These are phyloP conservation scores for Eucalyptus sp. DNA, from an alignment of 345 rosid genomes.

Conservation along the genomic window DNA sequence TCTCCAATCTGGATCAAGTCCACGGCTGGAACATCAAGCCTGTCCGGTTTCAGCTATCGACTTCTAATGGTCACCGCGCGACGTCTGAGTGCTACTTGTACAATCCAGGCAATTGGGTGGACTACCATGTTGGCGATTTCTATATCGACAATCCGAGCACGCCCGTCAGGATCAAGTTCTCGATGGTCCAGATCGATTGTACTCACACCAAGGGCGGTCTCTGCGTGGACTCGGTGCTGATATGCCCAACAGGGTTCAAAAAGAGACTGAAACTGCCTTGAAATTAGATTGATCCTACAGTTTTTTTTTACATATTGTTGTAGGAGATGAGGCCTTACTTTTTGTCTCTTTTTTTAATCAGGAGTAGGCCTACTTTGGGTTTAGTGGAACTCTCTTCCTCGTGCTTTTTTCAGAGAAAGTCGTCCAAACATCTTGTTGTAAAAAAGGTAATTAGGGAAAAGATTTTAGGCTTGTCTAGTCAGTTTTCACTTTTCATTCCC, in stretches of 20 bases:
- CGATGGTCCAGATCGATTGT: slow-evolving; percentile 92
- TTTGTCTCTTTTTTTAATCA: not conserved
- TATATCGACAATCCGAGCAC: slow-evolving; percentile 22
- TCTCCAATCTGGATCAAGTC: slow-evolving; percentile 57
- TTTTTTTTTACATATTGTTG: not conserved
- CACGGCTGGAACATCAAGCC: slow-evolving; percentile 92
- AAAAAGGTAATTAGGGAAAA: not conserved
- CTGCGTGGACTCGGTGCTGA: slow-evolving; percentile 64
- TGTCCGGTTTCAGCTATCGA: slow-evolving; percentile 59
- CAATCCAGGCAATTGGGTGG: slow-evolving; percentile 60
- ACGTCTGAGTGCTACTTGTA: slow-evolving; percentile 41
- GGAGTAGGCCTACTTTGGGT: not conserved
- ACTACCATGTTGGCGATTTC: slow-evolving; percentile 70
- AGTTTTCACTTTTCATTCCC: not conserved
- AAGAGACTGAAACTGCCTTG: not conserved
- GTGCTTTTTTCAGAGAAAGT: not conserved
- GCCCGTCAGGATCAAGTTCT: slow-evolving; percentile 45
- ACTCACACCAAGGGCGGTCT: slow-evolving; percentile 96
- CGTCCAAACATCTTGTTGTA: not conserved
- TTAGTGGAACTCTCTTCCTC: not conserved
- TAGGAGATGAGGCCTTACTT: not conserved
- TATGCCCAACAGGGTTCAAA: slow-evolving; percentile 43
- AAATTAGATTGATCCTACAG: not conserved
- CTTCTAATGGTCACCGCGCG: slow-evolving; percentile 52
- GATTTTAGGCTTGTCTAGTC: not conserved